phyloP scores from a whole-genome alignment of 2,329 filamentous ascomycete genomes.

The Fusarium succisae region DNA sequence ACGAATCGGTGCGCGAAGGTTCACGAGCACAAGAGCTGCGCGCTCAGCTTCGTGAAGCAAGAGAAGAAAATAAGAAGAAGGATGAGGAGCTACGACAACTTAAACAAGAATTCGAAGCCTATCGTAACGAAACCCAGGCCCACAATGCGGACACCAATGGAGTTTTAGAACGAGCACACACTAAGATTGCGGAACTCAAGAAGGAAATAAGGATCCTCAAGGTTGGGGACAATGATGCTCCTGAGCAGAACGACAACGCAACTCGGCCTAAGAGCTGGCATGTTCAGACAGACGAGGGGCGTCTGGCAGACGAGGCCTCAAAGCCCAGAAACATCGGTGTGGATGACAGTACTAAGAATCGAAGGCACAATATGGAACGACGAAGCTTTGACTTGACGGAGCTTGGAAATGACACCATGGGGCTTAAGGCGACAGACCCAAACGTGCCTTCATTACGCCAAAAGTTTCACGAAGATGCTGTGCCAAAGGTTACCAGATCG shows the following conservation, averaged over 20 bases:
- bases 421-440: conserved; percentile 24
- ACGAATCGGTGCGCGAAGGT: conserved; percentile 33
- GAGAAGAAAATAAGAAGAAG: conserved; percentile 56
- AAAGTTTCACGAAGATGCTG: conserved; percentile 48
- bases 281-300: conserved; percentile 30
- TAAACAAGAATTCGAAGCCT: conserved; percentile 61
- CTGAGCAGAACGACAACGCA: conserved; percentile 17
- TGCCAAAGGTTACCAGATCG: conserved; percentile 19
- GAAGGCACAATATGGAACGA: conserved; percentile 19
- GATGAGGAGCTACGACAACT: conserved; percentile 61
- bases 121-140: conserved; percentile 63
- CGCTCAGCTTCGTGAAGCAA: conserved; percentile 54
- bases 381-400: conserved; percentile 44
- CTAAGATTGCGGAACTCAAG: conserved; percentile 65
- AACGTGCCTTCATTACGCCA: conserved; percentile 46
- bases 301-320: conserved; percentile 13
- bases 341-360: neutral
- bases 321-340: neutral
- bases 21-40: conserved; percentile 51
- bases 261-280: conserved; percentile 46
- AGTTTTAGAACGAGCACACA: conserved; percentile 65
- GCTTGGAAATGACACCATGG: conserved; percentile 23
- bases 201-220: conserved; percentile 61
- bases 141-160: conserved; percentile 65
- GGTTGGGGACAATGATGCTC: conserved; percentile 27